phyloP scores from a whole-genome alignment of 2,329 filamentous ascomycete genomes.

The Paramyrothecium roridum region DNA sequence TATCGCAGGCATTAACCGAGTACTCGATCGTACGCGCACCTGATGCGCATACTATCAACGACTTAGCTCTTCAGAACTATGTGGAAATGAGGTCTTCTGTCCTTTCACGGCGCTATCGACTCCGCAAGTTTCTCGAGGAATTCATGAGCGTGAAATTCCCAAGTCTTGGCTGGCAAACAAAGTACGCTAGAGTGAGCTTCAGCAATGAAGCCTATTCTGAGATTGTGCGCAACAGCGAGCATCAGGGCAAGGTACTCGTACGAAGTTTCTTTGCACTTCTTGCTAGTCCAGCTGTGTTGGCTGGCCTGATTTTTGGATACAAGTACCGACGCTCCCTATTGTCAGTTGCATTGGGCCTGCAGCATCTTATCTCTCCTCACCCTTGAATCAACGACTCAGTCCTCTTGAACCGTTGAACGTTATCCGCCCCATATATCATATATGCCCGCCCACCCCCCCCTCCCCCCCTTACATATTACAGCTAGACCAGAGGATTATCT shows the following conservation, averaged over 20 bases:
- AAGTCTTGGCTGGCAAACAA: constrained; percentile 80
- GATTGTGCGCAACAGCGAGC: constrained; percentile 66
- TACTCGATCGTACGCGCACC: constrained; percentile 73
- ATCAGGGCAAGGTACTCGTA: constrained; percentile 63
- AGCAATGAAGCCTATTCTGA: constrained; percentile 89
- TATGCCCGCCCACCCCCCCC: too few relatives aligned
- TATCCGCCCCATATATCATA: too few relatives aligned
- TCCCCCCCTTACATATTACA: too few relatives aligned
- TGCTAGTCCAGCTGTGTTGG: constrained; percentile 24
- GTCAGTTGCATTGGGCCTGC: not conserved
- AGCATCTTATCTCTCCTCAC: not conserved
- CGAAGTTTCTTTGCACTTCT: constrained; percentile 35
- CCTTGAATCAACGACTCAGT: too few relatives aligned
- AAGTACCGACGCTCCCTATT: constrained; percentile 12
- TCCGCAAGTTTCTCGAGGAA: constrained; percentile 87
- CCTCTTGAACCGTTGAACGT: too few relatives aligned
- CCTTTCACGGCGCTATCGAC: constrained; percentile 69
- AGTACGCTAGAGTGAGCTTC: constrained; percentile 91
- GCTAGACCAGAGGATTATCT: too few relatives aligned
- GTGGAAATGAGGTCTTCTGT: constrained; percentile 90
- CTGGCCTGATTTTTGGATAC: constrained; percentile 19
- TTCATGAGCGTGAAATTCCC: constrained; percentile 74
- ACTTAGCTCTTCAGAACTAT: constrained; percentile 88
- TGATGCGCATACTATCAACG: constrained; percentile 88
- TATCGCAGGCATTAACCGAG: constrained; percentile 62